phyloP scores from a whole-genome alignment of 2,329 filamentous ascomycete species.

The Botryotinia narcissicola region DNA sequence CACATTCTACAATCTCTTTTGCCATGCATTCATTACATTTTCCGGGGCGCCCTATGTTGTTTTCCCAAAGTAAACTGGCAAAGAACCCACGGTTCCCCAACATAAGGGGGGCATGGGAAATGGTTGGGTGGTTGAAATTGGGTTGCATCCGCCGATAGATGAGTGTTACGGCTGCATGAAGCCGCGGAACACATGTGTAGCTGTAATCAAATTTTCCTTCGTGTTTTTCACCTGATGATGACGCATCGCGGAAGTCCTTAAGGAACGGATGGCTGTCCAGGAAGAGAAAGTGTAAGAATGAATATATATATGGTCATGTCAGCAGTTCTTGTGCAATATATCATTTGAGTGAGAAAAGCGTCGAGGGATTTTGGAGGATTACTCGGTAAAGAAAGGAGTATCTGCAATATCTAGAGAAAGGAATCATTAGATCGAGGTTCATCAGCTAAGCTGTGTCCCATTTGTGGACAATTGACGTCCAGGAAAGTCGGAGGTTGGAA shows the following conservation, averaged over 20 bases:
- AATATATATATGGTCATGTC: constrained; percentile 19
- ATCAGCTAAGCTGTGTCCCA: neutral
- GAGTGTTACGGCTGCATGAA: constrained; percentile 14
- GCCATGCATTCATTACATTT: neutral
- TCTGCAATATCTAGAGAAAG: neutral
- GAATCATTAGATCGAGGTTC: neutral
- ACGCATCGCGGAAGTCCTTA: constrained; percentile 15
- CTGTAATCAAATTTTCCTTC: constrained; percentile 15
- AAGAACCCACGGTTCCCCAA: neutral
- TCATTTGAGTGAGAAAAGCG: constrained; percentile 3
- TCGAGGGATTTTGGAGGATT: neutral
- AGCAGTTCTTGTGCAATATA: constrained; percentile 19
- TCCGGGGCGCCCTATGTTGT: neutral
- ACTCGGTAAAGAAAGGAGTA: constrained; percentile 17
- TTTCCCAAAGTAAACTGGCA: constrained; percentile 5
- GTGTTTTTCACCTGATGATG: constrained; percentile 19
- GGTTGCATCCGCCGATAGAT: constrained; percentile 22
- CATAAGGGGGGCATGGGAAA: constrained; percentile 9
- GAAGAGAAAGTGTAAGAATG: neutral
- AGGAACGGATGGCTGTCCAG: neutral
- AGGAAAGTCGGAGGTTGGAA: neutral
- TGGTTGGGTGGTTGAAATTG: constrained; percentile 13
- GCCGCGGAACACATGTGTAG: constrained; percentile 21
- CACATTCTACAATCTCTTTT: constrained; percentile 4
- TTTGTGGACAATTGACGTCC: neutral